Percentiles rank a stretch among this genome's conserved stretches.
phyloP scores from a whole-genome alignment of 495 filamentous ascomycete genomes.

The Tuber magnatum region DNA sequence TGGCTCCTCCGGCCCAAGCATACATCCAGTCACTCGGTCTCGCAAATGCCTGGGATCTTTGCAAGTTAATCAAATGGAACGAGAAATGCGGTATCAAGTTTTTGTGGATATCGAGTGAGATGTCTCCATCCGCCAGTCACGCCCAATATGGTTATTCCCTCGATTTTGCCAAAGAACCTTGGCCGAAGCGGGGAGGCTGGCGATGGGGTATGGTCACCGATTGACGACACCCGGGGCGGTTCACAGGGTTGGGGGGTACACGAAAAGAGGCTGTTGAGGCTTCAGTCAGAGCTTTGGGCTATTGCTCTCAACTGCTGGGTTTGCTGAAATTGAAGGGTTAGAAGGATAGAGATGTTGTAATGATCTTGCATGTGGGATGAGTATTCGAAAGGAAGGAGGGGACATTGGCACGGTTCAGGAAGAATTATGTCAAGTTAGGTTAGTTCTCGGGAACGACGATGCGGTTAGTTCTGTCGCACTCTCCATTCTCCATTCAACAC shows the following conservation, averaged over 20 bases:
- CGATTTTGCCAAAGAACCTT: slow-evolving; percentile 74
- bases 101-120: slow-evolving; percentile 83
- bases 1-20: slow-evolving; percentile 52
- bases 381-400: slow-evolving; percentile 80
- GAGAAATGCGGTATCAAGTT: slow-evolving; percentile 89
- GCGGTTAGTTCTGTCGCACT: slow-evolving; percentile 46
- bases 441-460: slow-evolving; percentile 93
- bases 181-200: slow-evolving; percentile 65
- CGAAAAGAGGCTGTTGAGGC: slow-evolving; percentile 64
- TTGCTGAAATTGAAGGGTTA: slow-evolving; percentile 73
- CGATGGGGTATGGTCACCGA: slow-evolving; percentile 74
- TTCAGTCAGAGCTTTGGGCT: slow-evolving; percentile 75
- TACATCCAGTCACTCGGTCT: slow-evolving; percentile 74
- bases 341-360: slow-evolving; percentile 77
- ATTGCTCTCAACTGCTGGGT: slow-evolving; percentile 77
- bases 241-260: slow-evolving; percentile 82
- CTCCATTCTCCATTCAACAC: not conserved
- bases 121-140: slow-evolving; percentile 94
- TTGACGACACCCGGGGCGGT: slow-evolving; percentile 90
- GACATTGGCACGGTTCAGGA: slow-evolving; percentile 71
- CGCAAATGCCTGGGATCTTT: slow-evolving; percentile 72
- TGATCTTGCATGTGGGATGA: slow-evolving; percentile 93
- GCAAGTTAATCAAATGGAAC: slow-evolving; percentile 87
- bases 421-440: slow-evolving; percentile 66
- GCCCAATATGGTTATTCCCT: slow-evolving; percentile 80